Evolutionary conservation across 2,329 filamentous ascomycete species (phyloP).

Genomic region (Sclerotinia glacialis): DNA sequence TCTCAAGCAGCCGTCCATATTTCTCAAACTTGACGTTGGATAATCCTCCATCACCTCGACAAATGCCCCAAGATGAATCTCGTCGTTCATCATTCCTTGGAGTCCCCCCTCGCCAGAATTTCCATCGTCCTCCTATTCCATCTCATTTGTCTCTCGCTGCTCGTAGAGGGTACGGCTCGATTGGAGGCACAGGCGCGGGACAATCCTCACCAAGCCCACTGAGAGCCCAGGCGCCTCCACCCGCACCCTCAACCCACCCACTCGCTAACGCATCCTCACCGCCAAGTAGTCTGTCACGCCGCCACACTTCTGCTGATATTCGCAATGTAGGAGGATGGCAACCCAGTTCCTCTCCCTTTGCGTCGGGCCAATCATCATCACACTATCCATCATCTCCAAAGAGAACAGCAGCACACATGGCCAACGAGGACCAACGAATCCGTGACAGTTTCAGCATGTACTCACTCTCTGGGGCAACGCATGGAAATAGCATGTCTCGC

Average conservation of each 20-base stretch:
- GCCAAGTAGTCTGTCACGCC: conserved; percentile 69
- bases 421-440: conserved; percentile 56
- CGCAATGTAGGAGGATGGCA: conserved; percentile 77
- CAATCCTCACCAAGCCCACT: conserved; percentile 72
- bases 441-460: conserved; percentile 63
- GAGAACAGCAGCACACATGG: conserved; percentile 45
- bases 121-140: conserved; percentile 74
- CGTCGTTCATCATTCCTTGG: conserved; percentile 65
- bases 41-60: conserved; percentile 80
- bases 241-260: conserved; percentile 59
- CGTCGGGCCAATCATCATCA: conserved; percentile 58
- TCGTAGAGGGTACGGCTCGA: conserved; percentile 74
- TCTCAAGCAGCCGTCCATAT: conserved; percentile 63
- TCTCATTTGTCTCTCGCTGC: conserved; percentile 78
- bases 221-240: conserved; percentile 64
- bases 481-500: conserved; percentile 35
- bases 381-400: conserved; percentile 69
- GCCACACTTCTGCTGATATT: conserved; percentile 95
- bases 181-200: conserved; percentile 64
- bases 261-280: conserved; percentile 60
- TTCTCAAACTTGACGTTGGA: conserved; percentile 62
- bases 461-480: conserved; percentile 46
- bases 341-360: conserved; percentile 60
- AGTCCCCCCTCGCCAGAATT: conserved; percentile 51
- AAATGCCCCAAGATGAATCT: conserved; percentile 80